phyloP scores from a whole-genome alignment of 805 yeast species.

The Kodamaea hsintzibuensis region DNA sequence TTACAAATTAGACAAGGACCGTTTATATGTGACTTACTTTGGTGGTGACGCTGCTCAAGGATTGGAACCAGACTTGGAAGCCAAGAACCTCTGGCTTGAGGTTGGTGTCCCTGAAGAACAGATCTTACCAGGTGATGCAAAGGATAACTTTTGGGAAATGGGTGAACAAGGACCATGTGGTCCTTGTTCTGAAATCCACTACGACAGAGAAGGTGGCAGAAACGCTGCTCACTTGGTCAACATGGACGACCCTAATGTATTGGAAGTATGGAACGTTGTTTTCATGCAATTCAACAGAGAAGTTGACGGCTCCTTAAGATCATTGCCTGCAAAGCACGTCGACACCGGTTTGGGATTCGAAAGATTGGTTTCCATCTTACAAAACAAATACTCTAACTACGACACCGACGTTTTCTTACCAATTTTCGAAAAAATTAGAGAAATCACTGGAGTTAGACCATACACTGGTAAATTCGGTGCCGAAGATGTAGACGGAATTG shows the following conservation, averaged over 20 bases:
- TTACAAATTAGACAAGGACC: slow-evolving; percentile 73
- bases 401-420: slow-evolving; percentile 98
- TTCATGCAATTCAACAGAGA: slow-evolving; percentile 97
- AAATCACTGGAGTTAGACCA: slow-evolving; percentile 88
- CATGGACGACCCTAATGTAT: slow-evolving; percentile 95
- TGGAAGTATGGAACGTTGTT: slow-evolving; percentile 97
- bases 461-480: slow-evolving; percentile 91
- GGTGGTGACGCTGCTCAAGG: slow-evolving; percentile 88
- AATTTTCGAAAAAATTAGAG: slow-evolving; percentile 80
- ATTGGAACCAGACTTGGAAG: slow-evolving; percentile 90
- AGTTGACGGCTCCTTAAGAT: slow-evolving; percentile 71
- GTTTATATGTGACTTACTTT: slow-evolving; percentile 93
- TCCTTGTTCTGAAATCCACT: slow-evolving; percentile 97
- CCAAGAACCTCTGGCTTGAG: slow-evolving; percentile 79
- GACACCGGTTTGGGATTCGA: slow-evolving; percentile 99
- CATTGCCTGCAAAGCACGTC: slow-evolving; percentile 91
- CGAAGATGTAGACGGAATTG: slow-evolving; percentile 92
- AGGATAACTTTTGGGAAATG: slow-evolving; percentile 99
- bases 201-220: slow-evolving; percentile 98
- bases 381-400: slow-evolving; percentile 88
- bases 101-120: slow-evolving; percentile 92
- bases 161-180: slow-evolving; percentile 99
- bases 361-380: slow-evolving; percentile 91
- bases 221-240: slow-evolving; percentile 90
- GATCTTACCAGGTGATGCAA: slow-evolving; percentile 85